These are phyloP conservation scores for Seiridium unicorne DNA, from an alignment of 2,329 filamentous ascomycete species.

Conservation along the genomic window DNA sequence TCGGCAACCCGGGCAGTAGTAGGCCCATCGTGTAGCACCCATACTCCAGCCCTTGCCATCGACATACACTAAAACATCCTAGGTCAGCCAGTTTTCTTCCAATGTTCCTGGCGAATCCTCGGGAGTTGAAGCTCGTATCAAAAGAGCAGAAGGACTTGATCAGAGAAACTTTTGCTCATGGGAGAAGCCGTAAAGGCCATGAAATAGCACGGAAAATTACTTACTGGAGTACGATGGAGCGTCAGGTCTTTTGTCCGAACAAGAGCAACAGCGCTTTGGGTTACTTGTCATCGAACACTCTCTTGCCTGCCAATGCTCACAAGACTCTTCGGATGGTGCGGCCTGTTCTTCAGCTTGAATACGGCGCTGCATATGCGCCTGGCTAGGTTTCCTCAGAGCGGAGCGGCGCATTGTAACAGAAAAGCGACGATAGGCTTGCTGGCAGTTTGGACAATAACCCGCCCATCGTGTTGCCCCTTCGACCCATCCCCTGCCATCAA, in stretches of 20 bases:
- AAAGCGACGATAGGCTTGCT: not conserved
- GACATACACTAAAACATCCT: constrained; percentile 5
- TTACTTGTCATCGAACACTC: not conserved
- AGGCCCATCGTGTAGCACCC: constrained; percentile 14
- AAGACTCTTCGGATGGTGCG: not conserved
- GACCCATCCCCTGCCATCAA: not conserved
- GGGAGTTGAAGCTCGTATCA: too few species aligned
- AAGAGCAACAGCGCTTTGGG: constrained; percentile 13
- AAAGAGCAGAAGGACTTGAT: too few species aligned
- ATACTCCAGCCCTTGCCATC: constrained; percentile 14
- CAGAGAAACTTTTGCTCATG: too few species aligned
- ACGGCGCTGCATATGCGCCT: not conserved
- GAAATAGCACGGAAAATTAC: too few species aligned
- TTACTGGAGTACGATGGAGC: constrained; percentile 11
- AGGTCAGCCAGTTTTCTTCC: too few species aligned
- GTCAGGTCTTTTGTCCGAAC: constrained; percentile 11
- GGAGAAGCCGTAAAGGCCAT: too few species aligned
- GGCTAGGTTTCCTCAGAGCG: not conserved
- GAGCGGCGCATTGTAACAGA: too few species aligned
- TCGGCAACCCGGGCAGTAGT: constrained; percentile 15
- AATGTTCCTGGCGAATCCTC: too few species aligned
- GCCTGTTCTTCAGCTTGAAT: not conserved
- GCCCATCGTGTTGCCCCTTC: not conserved
- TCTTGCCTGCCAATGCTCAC: not conserved
- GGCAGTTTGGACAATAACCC: not conserved